Evolutionary conservation across 441 rosid species (phyloP).

Genomic region (Breynia disticha): DNA sequence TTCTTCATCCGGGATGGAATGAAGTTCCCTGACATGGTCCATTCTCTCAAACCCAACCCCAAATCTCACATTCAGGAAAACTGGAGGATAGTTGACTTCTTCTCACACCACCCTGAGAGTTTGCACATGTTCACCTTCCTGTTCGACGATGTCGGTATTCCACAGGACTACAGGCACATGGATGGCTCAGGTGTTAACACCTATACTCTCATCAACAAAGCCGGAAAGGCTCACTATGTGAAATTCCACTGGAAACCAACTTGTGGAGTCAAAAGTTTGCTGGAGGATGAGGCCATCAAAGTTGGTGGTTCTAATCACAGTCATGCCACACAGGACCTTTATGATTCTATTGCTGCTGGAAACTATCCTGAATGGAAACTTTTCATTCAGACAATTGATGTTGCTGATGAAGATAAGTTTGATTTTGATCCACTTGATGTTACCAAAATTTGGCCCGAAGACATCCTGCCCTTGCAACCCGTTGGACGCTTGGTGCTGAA

Average conservation of each 20-base stretch:
- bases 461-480: slow-evolving; percentile 79
- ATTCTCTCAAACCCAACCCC: slow-evolving; percentile 88
- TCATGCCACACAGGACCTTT: slow-evolving; percentile 90
- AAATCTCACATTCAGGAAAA: slow-evolving; percentile 86
- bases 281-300: slow-evolving; percentile 80
- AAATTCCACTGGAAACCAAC: slow-evolving; percentile 95
- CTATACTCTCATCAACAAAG: slow-evolving; percentile 66
- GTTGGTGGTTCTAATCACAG: slow-evolving; percentile 96
- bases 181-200: slow-evolving; percentile 87
- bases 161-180: slow-evolving; percentile 97
- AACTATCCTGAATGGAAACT: slow-evolving; percentile 90
- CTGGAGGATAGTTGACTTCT: slow-evolving; percentile 90
- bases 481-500: slow-evolving; percentile 98
- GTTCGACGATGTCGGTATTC: slow-evolving; percentile 83
- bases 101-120: slow-evolving; percentile 93
- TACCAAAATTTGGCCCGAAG: slow-evolving; percentile 96
- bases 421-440: slow-evolving; percentile 96
- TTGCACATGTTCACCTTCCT: slow-evolving; percentile 79
- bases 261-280: slow-evolving; percentile 67
- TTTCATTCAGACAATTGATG: slow-evolving; percentile 80
- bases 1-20: slow-evolving; percentile 88
- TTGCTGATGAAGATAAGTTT: slow-evolving; percentile 62
- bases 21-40: slow-evolving; percentile 94
- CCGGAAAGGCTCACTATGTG: slow-evolving; percentile 70
- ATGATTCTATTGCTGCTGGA: slow-evolving; percentile 83